phyloP scores from a whole-genome alignment of 192 early-diverging fungal species.

The Gonapodya sp. region DNA sequence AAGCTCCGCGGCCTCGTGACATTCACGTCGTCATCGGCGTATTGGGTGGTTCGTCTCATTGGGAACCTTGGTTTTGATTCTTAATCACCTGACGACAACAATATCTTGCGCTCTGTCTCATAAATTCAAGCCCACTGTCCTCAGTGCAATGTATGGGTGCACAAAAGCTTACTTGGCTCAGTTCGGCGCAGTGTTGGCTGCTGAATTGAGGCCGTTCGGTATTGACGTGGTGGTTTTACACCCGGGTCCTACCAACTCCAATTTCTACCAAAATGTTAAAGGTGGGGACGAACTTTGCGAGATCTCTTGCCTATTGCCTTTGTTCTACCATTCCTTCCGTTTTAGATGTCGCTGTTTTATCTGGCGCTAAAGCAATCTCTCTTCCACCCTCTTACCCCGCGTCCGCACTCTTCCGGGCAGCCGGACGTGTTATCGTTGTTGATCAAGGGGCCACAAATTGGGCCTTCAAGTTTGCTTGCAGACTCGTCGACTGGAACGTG shows the following conservation, averaged over 20 bases:
- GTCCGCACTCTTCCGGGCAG: slow-evolving; percentile 33
- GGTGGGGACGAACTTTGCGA: neutral
- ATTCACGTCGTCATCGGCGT: slow-evolving; percentile 46
- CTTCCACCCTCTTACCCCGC: neutral
- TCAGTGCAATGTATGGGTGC: slow-evolving; percentile 1
- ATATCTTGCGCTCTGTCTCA: no score
- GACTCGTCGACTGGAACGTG: slow-evolving; percentile 47
- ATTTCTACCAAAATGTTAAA: slow-evolving; percentile 42
- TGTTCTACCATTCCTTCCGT: neutral
- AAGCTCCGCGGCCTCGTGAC: slow-evolving; percentile 28
- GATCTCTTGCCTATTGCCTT: neutral
- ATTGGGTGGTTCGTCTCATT: slow-evolving; percentile 42
- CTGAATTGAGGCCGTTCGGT: slow-evolving; percentile 30
- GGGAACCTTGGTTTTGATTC: slow-evolving; percentile 18
- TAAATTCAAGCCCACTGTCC: neutral
- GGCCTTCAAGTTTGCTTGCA: slow-evolving; percentile 33
- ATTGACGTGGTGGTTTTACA: slow-evolving; percentile 50
- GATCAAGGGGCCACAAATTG: slow-evolving; percentile 36
- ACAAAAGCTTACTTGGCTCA: slow-evolving; percentile 15
- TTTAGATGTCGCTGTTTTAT: neutral
- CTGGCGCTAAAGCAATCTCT: neutral
- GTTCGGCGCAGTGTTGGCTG: slow-evolving; percentile 44
- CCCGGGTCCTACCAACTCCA: slow-evolving; percentile 42
- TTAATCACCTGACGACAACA: neutral
- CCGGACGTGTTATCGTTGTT: slow-evolving; percentile 38